phyloP scores from a whole-genome alignment of 164 flowering plant species.

The Macadamia integrifolia region DNA sequence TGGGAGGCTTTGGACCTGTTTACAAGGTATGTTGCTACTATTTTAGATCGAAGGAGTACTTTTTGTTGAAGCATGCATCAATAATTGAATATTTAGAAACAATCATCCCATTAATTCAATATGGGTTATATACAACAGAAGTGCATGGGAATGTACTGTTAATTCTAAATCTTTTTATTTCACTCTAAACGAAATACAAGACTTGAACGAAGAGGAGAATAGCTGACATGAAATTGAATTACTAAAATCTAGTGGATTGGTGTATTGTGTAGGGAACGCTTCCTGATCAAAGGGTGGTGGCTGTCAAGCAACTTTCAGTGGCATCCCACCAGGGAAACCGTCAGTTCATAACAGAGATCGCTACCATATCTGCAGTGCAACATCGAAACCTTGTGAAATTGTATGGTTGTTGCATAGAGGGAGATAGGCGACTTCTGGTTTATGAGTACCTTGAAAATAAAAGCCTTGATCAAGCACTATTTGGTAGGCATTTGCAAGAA shows the following conservation, averaged over 20 bases:
- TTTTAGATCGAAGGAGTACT: too few relatives aligned
- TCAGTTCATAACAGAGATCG: slow-evolving; percentile 72
- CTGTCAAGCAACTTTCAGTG: slow-evolving; percentile 66
- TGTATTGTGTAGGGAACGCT: slow-evolving; percentile 44
- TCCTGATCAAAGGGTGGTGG: slow-evolving; percentile 55
- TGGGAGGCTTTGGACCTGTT: slow-evolving; percentile 92
- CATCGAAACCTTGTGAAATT: slow-evolving; percentile 77
- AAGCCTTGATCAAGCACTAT: slow-evolving; percentile 75
- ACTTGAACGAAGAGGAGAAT: too few relatives aligned
- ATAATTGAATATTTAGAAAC: too few relatives aligned
- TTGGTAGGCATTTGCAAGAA: slow-evolving; percentile 32
- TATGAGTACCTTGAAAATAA: slow-evolving; percentile 71
- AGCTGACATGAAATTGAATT: too few relatives aligned
- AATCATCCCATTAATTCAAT: too few relatives aligned
- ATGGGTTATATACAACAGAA: too few relatives aligned
- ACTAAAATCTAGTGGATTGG: too few relatives aligned
- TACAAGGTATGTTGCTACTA: slow-evolving; percentile 43
- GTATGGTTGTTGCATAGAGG: slow-evolving; percentile 81
- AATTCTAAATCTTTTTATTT: too few relatives aligned
- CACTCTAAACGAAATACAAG: too few relatives aligned
- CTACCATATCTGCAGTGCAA: slow-evolving; percentile 78
- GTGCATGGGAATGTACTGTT: too few relatives aligned
- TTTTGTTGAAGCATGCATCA: too few relatives aligned
- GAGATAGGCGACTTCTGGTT: slow-evolving; percentile 55
- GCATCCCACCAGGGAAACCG: slow-evolving; percentile 70